Percentiles rank a stretch among this genome's conserved stretches.
phyloP scores from a whole-genome alignment of 495 filamentous ascomycete species.

The Lasiosphaeria ovina region DNA sequence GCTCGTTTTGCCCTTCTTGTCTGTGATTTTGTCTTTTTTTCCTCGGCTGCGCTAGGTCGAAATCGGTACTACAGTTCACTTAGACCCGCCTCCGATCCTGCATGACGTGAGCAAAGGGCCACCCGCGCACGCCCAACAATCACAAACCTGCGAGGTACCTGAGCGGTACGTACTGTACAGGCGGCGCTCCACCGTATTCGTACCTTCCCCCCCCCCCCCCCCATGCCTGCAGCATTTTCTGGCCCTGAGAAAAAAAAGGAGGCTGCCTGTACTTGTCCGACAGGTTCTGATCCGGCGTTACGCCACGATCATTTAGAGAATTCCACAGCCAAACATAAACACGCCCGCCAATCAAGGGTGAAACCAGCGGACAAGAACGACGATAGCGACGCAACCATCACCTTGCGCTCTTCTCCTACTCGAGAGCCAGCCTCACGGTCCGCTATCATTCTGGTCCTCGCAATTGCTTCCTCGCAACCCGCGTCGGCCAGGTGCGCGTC shows the following conservation, averaged over 20 bases:
- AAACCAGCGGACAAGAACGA: constrained; percentile 1
- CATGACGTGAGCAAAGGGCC: constrained; percentile 8
- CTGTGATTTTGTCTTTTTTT: constrained; percentile 2
- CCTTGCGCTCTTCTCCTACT: neutral
- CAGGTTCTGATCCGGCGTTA: constrained; percentile 19
- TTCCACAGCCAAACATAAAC: constrained; percentile 17
- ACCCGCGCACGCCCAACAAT: constrained; percentile 2
- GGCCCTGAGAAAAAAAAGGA: constrained; percentile 12
- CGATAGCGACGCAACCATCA: constrained; percentile 10
- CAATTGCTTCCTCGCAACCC: neutral
- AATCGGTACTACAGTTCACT: constrained; percentile 6
- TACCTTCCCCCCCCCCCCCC: neutral
- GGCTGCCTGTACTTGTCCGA: constrained; percentile 9
- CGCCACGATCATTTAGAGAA: constrained; percentile 18
- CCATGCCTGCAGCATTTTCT: neutral
- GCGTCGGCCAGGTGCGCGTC: constrained; percentile 7
- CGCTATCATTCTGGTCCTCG: neutral
- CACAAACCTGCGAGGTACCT: neutral
- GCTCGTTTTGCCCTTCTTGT: constrained; percentile 16
- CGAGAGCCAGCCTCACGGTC: no score
- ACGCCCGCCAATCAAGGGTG: constrained; percentile 20
- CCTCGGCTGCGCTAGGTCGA: neutral
- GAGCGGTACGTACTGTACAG: neutral
- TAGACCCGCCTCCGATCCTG: neutral
- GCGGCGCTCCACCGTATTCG: constrained; percentile 4